Percentiles rank a stretch among this genome's conserved stretches.
Evolutionary conservation across 2,329 filamentous ascomycete species (phyloP).

Genomic region (Arthroderma sp.): DNA sequence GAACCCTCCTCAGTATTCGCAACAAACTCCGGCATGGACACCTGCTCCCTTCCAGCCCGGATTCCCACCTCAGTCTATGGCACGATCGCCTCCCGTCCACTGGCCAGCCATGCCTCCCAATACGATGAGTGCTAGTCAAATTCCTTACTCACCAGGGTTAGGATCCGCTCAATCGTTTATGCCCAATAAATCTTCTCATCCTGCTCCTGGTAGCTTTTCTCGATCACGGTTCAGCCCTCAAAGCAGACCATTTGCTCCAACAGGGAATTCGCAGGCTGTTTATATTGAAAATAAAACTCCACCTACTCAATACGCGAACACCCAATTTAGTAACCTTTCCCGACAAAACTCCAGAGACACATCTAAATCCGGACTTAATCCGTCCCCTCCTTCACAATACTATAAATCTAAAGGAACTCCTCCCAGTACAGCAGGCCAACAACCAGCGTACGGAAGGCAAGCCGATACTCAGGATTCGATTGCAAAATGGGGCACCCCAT

Average conservation of each 20-base stretch:
- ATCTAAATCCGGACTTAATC: background rate
- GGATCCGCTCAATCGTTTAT: constrained; percentile 49
- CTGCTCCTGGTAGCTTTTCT: constrained; percentile 72
- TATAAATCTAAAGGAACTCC: background rate
- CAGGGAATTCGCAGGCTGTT: constrained; percentile 25
- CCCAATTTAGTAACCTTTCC: constrained; percentile 16
- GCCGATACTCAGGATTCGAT: constrained; percentile 28
- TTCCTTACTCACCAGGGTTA: constrained; percentile 66
- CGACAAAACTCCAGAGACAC: constrained; percentile 8
- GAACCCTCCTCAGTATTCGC: constrained; percentile 24
- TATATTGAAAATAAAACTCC: constrained; percentile 25
- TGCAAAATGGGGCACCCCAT: constrained; percentile 40
- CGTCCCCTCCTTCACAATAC: background rate
- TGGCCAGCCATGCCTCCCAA: constrained; percentile 31
- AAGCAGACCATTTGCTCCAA: constrained; percentile 80
- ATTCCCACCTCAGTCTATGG: constrained; percentile 15
- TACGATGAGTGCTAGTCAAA: constrained; percentile 26
- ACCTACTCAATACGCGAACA: constrained; percentile 14
- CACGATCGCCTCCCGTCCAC: constrained; percentile 26
- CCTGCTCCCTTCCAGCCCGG: constrained; percentile 22
- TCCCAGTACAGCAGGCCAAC: background rate
- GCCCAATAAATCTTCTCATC: constrained; percentile 61
- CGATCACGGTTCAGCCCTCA: constrained; percentile 86
- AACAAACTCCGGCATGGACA: constrained; percentile 23
- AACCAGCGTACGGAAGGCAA: background rate